Evolutionary conservation across 495 filamentous ascomycete genomes (phyloP).

Genomic region (Parathielavia appendiculata): DNA sequence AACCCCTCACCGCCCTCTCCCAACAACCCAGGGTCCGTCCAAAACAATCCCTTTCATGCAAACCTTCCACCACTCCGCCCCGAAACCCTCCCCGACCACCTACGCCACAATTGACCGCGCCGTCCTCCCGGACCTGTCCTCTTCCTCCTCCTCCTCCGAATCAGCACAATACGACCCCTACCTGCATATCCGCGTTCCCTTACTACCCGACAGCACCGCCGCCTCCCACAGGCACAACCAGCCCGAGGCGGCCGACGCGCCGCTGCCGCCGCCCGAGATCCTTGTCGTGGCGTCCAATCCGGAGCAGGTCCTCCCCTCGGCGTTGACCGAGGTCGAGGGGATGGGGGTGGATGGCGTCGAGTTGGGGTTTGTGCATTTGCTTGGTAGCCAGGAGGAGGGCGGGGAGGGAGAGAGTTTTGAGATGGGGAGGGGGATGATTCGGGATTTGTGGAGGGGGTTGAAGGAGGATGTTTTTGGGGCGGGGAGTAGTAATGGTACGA

Average conservation of each 20-base stretch:
- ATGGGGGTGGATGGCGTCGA: slow-evolving; percentile 47
- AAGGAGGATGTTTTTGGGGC: slow-evolving; percentile 42
- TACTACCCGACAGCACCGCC: slow-evolving; percentile 42
- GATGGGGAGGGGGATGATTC: slow-evolving; percentile 37
- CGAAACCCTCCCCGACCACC: slow-evolving; percentile 24
- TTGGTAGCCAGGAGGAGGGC: slow-evolving; percentile 13
- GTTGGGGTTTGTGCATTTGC: slow-evolving; percentile 39
- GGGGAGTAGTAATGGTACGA: background rate
- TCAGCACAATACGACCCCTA: slow-evolving; percentile 31
- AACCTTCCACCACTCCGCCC: slow-evolving; percentile 43
- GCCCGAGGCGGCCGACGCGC: slow-evolving; percentile 33
- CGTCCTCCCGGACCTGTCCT: slow-evolving; percentile 36
- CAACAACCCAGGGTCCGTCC: slow-evolving; percentile 16
- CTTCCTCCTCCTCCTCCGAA: background rate
- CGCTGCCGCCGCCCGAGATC: slow-evolving; percentile 34
- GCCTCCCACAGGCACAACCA: slow-evolving; percentile 13
- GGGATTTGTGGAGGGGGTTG: slow-evolving; percentile 43
- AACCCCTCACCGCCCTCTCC: slow-evolving; percentile 29
- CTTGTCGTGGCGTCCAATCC: slow-evolving; percentile 43
- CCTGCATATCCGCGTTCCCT: slow-evolving; percentile 40
- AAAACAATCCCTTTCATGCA: slow-evolving; percentile 43
- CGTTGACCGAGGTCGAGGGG: slow-evolving; percentile 43
- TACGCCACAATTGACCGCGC: slow-evolving; percentile 36
- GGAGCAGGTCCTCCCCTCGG: slow-evolving; percentile 36
- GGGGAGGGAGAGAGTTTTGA: slow-evolving; percentile 18